Evolutionary conservation across 2,329 filamentous ascomycete species (phyloP).

Genomic region (Zymoseptoria brevis): DNA sequence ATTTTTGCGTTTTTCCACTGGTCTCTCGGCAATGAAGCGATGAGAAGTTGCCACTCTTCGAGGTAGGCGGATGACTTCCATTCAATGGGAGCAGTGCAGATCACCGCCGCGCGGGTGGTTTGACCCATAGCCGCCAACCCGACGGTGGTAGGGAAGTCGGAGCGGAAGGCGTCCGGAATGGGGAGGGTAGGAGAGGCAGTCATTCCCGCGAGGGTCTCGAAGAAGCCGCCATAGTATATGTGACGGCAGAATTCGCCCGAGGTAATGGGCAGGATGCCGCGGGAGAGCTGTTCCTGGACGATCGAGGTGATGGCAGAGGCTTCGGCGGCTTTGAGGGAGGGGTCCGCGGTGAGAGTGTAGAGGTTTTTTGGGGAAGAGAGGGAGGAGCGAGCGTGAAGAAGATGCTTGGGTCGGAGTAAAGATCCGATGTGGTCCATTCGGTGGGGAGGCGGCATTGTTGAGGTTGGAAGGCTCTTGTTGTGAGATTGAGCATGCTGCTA

Average conservation of each 20-base stretch:
- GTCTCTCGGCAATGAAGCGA: conserved; percentile 6
- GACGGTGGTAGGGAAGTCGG: conserved; percentile 19
- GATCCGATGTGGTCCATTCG: conserved; percentile 65
- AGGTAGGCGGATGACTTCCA: conserved; percentile 19
- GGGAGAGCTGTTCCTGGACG: conserved; percentile 54
- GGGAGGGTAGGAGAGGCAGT: conserved; percentile 7
- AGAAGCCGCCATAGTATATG: conserved; percentile 23
- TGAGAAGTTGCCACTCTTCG: conserved; percentile 19
- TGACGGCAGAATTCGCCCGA: conserved; percentile 55
- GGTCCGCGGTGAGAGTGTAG: conserved; percentile 15
- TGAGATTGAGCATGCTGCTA: too few species aligned
- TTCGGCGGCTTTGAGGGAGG: conserved; percentile 53
- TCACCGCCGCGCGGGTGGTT: conserved; percentile 16
- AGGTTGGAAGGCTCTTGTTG: too few species aligned
- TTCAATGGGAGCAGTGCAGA: conserved; percentile 16
- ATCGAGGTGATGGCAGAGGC: conserved; percentile 56
- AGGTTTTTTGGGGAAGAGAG: conserved; percentile 8
- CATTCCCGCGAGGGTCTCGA: conserved; percentile 20
- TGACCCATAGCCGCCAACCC: conserved; percentile 13
- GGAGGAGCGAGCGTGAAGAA: conserved; percentile 48
- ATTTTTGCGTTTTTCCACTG: conserved; percentile 19
- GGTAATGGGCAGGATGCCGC: conserved; percentile 54
- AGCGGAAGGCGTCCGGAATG: conserved; percentile 17
- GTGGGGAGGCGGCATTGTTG: conserved; percentile 45
- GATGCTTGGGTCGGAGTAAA: conserved; percentile 54